Evolutionary conservation across 176 grass and related monocot species (phyloP), one percentile per base, ranked within the genome.

Genomic region (Oryza punctata): DNA sequence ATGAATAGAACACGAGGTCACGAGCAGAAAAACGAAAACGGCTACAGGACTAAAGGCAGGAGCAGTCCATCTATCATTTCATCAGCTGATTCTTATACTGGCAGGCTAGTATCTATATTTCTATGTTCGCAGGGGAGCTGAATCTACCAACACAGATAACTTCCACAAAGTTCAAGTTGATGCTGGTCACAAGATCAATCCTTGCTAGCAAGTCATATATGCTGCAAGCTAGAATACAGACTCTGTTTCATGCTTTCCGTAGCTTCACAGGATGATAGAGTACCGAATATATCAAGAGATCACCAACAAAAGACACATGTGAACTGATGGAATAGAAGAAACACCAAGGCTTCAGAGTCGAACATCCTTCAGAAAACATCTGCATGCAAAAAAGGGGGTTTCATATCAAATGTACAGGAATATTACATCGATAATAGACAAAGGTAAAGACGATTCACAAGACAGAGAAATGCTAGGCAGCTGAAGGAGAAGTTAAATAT

Each of bases 121-220:
- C 87, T 68, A 80, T 73, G 30, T 76, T 50, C 82, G 50, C 18
- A 70, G n/a, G 47, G 65, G 71, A 89, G 19, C 68, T 63, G 18
- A 74, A 84, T 69, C 33, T 52, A 67, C 59, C 41, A 83, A 15
- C 32, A 63, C 3, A 61, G 23, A 12, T 67, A 50, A 16, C n/a
- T 27, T 78, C 70, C 71, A 38, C 28, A 67, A 72, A 65, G 68
- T 5, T 49, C 52, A 18, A 75, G 23, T 63, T 12, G 25, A 72
- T 45, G 25, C 24, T 23, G 38, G 50, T 24, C 28, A 32, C 23
- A 21, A 65, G 32, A 40, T 85, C 40, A 70, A 35, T 24, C 54
- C 38, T 75, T 76, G n/a, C 29, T 72, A 52, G 26, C 81, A 50
- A 44, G 52, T n/a, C 52, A 75, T 77, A 41, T 13, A 63, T 14